Base-by-base conservation (phyloP, 495 filamentous ascomycete species). In the Penicillium turbatum region DNA sequence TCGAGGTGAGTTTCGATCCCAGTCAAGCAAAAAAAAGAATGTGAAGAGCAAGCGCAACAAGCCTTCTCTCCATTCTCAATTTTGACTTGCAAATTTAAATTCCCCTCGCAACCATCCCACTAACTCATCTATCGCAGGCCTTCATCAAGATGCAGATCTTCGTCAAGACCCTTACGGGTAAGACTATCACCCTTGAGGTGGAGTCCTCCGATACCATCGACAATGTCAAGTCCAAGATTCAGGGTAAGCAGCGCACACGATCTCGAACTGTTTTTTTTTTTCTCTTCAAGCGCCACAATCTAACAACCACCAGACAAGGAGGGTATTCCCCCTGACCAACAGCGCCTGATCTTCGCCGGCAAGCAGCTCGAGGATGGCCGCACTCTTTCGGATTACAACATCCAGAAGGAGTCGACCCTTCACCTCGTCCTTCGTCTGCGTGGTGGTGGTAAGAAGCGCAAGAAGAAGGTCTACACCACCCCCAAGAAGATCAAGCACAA, bases 401-500 rank as follows among this genome's bases (percentile, higher is more conserved):
- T 99, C 82, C 93, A 99, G 86, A 99, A 99, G 85, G 93, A 99
- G 85, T 92, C 88, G 60, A 99, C 93, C 70, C 90, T 99, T 57
- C 93, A 99, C 79, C 82, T 97, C 60, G 95, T 99, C 62, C 87
- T 99, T 59, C 91, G 95, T 72, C 90, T 99, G 54, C 95, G 93
- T 83, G 93, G 93, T 77, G 82, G 79, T 69, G 90, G 77, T 69
- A 98, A 98, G 90, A 98, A 98, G 90, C 81, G 93, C 66, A 98
- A 98, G 89, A 98, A 98, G 92, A 98, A 98, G 90, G 93, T 98
- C 54, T 98, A 98, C 85, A 97, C 89, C 69, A 98, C 95, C 65
- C 93, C 93, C 71, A 98, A 98, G 92, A 98, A 98, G 88, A 98
- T 98, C 87, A 98, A 98, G 92, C 93, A 98, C 82, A 98, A 97